A percentile compares a stretch with the other conserved stretches of the same genome.
phyloP scores from a whole-genome alignment of 306 rosid genomes.

The Arachis hypogaea region DNA sequence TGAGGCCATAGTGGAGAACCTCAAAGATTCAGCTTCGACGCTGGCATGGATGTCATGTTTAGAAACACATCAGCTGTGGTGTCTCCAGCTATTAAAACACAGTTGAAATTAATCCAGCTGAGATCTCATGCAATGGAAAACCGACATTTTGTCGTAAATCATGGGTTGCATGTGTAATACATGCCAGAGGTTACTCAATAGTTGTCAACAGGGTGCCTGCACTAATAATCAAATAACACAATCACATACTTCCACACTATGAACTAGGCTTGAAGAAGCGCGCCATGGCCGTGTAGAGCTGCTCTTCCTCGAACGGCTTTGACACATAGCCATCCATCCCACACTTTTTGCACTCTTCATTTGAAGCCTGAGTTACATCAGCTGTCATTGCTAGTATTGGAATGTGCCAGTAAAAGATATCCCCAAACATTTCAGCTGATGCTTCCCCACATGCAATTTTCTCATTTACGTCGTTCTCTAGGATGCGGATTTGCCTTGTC shows the following conservation, averaged over 20 bases:
- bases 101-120: slow-evolving; percentile 32
- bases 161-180: slow-evolving; percentile 15
- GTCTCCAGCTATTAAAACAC: slow-evolving; percentile 24
- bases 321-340: slow-evolving; percentile 95
- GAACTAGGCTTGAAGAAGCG: slow-evolving; percentile 55
- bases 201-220: slow-evolving; percentile 28
- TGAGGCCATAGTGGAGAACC: slow-evolving; percentile 30
- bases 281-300: slow-evolving; percentile 71
- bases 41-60: slow-evolving; percentile 23
- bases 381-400: slow-evolving; percentile 98
- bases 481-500: slow-evolving; percentile 61
- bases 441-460: slow-evolving; percentile 65
- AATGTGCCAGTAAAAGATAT: slow-evolving; percentile 69
- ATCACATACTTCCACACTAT: slow-evolving; percentile 24
- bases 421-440: slow-evolving; percentile 57
- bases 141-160: not conserved
- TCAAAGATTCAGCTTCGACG: slow-evolving; percentile 34
- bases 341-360: slow-evolving; percentile 78
- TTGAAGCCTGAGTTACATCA: slow-evolving; percentile 77
- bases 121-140: slow-evolving; percentile 38
- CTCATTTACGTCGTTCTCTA: slow-evolving; percentile 64
- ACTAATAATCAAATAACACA: slow-evolving; percentile 27
- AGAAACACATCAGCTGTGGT: slow-evolving; percentile 24
- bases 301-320: slow-evolving; percentile 89
- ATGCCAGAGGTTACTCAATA: slow-evolving; percentile 28